Evolutionary conservation across 441 rosid species (phyloP), one percentile per base, ranked within the genome.

Genomic region (Erodium trifolium): DNA sequence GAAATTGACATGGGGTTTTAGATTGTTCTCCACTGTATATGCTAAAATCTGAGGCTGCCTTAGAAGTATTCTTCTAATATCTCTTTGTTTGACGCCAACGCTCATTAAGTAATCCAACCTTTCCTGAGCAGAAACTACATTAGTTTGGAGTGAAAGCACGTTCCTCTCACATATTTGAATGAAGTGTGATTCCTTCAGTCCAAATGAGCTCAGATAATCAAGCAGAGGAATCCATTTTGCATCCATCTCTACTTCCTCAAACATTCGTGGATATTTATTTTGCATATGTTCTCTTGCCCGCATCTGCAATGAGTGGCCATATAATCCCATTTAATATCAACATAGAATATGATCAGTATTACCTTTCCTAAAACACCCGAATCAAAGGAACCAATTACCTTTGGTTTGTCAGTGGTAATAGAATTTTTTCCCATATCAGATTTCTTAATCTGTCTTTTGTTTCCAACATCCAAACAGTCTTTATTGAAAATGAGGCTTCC

Each of bases 21-120:
- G 79, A 79, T 85, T 87, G 72, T 82, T 93, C 76, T 93, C 95
- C 39, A 91, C 89, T 12, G 97, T 86, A 77, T 91, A 93, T 75
- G 87, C 83, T 62, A 91, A 82, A 76, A 93, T 86, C 72, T 93
- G 97, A 0, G 97, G 97, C 69, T 91, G 99, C 77, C 99, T 87
- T 79, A 89, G 39, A 68, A 93, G 90, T 75, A 91, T 89, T 68
- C 90, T 88, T 81, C 80, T 86, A 77, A 93, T 77, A 70, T 91
- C 96, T 69, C 87, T 85, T 41, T 85, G 93, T 78, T 88, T 91
- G 62, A 93, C 97, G 72, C 99, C 99, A 43, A 88, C 79, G 45
- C 95, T 89, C 49, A 91, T 65, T 81, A 91, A 82, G 85, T 89
- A 91, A 14, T 91, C 91, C 79, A 93, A 84, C 68, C 99, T 87